Evolutionary conservation across 2,329 filamentous ascomycete species (phyloP), one percentile per base, ranked within the genome.

Genomic region (Epichloe aotearoae): DNA sequence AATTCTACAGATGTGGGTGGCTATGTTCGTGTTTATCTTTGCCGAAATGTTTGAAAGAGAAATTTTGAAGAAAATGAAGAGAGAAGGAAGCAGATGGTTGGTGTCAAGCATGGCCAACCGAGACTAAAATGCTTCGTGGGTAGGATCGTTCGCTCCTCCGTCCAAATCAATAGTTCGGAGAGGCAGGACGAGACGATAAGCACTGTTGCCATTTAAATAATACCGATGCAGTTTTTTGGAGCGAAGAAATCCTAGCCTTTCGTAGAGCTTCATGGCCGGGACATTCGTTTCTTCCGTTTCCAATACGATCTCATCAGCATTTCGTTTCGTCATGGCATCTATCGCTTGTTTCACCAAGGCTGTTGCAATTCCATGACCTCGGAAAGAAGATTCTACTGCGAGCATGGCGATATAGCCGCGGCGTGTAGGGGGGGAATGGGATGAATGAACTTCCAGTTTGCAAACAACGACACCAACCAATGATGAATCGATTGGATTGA

Each of bases 401-500:
- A 98, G 77, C 93, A 98, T 98, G 62, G 93, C 93, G 59, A 98
- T 97, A 69, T 98, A 98, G 52, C 93, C 93, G 55, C 93, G 81
- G 56, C 89, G 75, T 0, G 81, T 83, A 2, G 79, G 70, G 72
- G 70, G 72, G 2, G 89, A 90, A 56, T 91, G 89, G 5, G 85
- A 86, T 20, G 87, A 80, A 69, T 98, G 93, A 23, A 82, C 79
- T 66, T 98, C 93, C 53, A 98, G 80, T 67, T 98, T 98, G 68
- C 86, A 95, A 53, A 98, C 83, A 43, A 98, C 85, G 44, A 97
- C 90, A 52, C 93, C 93, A 53, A 95, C 79, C 51, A 98, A 79
- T 49, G 75, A 76, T 15, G 73, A 70, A 56, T 82, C 77, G 47
- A 71, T 63, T 14, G 81, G 76, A 54, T 85, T 74, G 43, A 82